Evolutionary conservation across 2,329 filamentous ascomycete species (phyloP).

Genomic region (Fragosphaeria purpurea): DNA sequence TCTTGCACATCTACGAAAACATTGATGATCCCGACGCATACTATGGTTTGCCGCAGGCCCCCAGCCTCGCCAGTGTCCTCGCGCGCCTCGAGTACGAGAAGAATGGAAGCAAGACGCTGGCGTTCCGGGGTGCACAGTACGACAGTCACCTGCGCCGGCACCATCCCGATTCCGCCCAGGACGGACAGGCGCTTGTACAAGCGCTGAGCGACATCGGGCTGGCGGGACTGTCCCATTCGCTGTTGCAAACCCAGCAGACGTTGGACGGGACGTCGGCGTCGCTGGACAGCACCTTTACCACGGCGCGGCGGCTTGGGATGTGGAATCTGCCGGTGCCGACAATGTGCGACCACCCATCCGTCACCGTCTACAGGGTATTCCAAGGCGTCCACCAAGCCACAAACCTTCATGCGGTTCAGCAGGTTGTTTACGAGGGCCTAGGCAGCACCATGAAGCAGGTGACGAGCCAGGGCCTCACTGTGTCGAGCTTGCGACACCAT

Average conservation of each 20-base stretch:
- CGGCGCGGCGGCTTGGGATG: conserved; percentile 72
- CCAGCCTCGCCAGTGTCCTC: conserved; percentile 68
- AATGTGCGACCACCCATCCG: conserved; percentile 50
- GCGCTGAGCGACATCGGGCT: conserved; percentile 74
- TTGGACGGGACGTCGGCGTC: conserved; percentile 46
- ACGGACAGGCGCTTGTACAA: conserved; percentile 61
- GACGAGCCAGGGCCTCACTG: conserved; percentile 37
- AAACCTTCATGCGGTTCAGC: conserved; percentile 41
- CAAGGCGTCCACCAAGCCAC: conserved; percentile 64
- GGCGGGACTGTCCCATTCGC: conserved; percentile 72
- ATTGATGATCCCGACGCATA: conserved; percentile 95
- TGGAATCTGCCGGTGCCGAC: conserved; percentile 80
- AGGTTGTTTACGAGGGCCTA: conserved; percentile 54
- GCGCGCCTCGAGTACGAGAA: conserved; percentile 81
- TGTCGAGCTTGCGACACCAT: conserved; percentile 41
- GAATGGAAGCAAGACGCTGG: conserved; percentile 74
- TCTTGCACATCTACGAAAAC: conserved; percentile 78
- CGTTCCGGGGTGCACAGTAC: conserved; percentile 83
- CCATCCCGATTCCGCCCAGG: conserved; percentile 43
- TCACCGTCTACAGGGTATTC: conserved; percentile 69
- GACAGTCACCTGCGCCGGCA: conserved; percentile 68
- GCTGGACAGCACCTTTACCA: conserved; percentile 64
- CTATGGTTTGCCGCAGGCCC: conserved; percentile 75
- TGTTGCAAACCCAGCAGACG: conserved; percentile 59
- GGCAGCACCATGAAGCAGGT: conserved; percentile 49